phyloP scores from a whole-genome alignment of 768 basidiomycete species.

The Postia placenta region DNA sequence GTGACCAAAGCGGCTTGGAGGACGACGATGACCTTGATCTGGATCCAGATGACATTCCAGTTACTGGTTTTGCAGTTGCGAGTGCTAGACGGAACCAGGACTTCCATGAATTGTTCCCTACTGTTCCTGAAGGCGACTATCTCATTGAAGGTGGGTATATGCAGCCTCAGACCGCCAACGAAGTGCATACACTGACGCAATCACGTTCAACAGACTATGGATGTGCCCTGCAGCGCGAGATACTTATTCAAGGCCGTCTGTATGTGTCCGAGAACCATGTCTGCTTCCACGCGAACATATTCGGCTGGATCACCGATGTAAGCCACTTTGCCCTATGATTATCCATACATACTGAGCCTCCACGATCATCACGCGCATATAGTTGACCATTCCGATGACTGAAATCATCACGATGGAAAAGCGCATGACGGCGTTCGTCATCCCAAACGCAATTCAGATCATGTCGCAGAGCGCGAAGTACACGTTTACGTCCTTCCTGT shows the following conservation, averaged over 20 bases:
- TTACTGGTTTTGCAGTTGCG: slow-evolving; percentile 96
- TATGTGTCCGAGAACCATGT: slow-evolving; percentile 99
- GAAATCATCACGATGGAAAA: slow-evolving; percentile 88
- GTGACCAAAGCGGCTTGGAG: slow-evolving; percentile 18
- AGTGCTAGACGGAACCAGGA: slow-evolving; percentile 92
- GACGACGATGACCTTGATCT: slow-evolving; percentile 28
- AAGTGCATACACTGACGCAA: not conserved
- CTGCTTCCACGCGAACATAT: slow-evolving; percentile 99
- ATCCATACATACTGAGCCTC: too few relatives aligned
- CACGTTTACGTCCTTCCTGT: slow-evolving; percentile 94
- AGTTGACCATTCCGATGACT: slow-evolving; percentile 85
- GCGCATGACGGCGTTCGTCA: slow-evolving; percentile 96
- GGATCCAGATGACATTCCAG: slow-evolving; percentile 75
- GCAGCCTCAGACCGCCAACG: slow-evolving; percentile 44
- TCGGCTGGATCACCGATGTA: slow-evolving; percentile 98
- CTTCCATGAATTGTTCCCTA: slow-evolving; percentile 90
- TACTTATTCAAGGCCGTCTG: slow-evolving; percentile 90
- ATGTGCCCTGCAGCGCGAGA: slow-evolving; percentile 94
- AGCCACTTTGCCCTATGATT: slow-evolving; percentile 34
- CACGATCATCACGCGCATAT: too few relatives aligned
- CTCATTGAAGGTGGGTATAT: slow-evolving; percentile 82
- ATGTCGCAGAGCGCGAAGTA: slow-evolving; percentile 81
- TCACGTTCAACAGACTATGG: slow-evolving; percentile 71
- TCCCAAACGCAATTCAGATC: slow-evolving; percentile 93
- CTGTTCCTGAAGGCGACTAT: slow-evolving; percentile 91